Evolutionary conservation across 257 asterid species (phyloP), one percentile per base, ranked within the genome.

Genomic region (Lycium barbarum): DNA sequence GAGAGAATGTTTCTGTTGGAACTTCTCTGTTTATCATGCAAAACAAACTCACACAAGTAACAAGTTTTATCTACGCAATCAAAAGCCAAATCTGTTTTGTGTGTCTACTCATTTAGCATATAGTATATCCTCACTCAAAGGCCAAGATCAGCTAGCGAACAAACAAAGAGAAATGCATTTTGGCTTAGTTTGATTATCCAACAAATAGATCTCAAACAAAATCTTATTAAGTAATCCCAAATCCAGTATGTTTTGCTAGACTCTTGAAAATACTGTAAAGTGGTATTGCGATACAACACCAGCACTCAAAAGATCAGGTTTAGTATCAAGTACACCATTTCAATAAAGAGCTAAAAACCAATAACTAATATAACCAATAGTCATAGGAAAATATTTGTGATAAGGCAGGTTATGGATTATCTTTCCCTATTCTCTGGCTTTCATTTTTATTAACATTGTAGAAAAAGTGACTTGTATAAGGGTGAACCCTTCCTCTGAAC

Each of bases 381-480:
- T 55, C 68, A 62, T 62, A 20, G 68, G 36, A 62, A 59, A 59
- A 59, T 18, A 59, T 17, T 59, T 59, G 26, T 59, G 65, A 59
- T 18, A 59, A 18, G 65, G 65, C 26, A 58, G 54, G 54, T 70
- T 70, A 70, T 9, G 79, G 9, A 45, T 43, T 43, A n/a, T 72
- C 53, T 5, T 72, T 72, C 57, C 79, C 18, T n/a, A 11, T 36
- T 72, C 11, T 45, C 18, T 72, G 14, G 58, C 79, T 13, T 9
- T 71, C 80, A 72, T 72, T 72, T 43, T 18, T n/a, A 72, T 72
- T 72, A 43, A 17, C 78, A 70, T 70, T n/a, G 55, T 45, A 72
- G 38, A 72, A 43, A 4, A 18, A 45, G 58, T 45, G 80, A 45
- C 80, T 72, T 72, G 55, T 10, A 72, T 45, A 72, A 72, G 18